Evolutionary conservation across 139 green algal species (phyloP).

Genomic region (Limnomonas spitsbergensis): DNA sequence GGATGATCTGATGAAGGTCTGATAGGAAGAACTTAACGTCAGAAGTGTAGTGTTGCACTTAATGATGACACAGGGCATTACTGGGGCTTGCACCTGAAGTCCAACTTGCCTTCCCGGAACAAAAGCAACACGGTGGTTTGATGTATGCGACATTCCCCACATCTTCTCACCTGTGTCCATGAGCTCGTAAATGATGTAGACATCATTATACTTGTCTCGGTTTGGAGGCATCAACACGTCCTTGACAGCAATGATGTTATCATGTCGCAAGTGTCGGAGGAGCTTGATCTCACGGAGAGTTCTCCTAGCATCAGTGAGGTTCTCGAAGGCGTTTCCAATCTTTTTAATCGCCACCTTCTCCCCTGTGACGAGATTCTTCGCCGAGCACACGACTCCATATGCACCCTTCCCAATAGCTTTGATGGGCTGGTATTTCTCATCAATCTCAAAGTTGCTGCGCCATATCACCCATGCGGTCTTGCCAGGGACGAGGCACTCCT

Average conservation of each 20-base stretch:
- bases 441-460: constrained; percentile 89
- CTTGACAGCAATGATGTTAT: constrained; percentile 77
- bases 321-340: constrained; percentile 95
- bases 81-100: no score
- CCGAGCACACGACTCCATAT: constrained; percentile 96
- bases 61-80: no score
- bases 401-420: constrained; percentile 93
- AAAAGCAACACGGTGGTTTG: no score
- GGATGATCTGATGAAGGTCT: constrained; percentile 99
- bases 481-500: constrained; percentile 72
- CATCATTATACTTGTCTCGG: constrained; percentile 81
- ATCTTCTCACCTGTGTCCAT: no score
- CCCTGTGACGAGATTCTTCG: constrained; percentile 65
- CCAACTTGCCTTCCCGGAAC: no score
- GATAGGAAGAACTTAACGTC: no score
- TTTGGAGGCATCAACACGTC: constrained; percentile 66
- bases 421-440: constrained; percentile 74
- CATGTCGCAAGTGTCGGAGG: constrained; percentile 79
- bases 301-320: constrained; percentile 86
- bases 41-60: no score
- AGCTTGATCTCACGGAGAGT: constrained; percentile 95
- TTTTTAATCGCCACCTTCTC: constrained; percentile 93
- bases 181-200: constrained; percentile 98
- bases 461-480: constrained; percentile 83
- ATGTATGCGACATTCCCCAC: no score